A percentile compares a stretch with the other conserved stretches of the same genome.
Evolutionary conservation across 2,329 filamentous ascomycete genomes (phyloP).

Genomic region (Samsoniella hepiali): DNA sequence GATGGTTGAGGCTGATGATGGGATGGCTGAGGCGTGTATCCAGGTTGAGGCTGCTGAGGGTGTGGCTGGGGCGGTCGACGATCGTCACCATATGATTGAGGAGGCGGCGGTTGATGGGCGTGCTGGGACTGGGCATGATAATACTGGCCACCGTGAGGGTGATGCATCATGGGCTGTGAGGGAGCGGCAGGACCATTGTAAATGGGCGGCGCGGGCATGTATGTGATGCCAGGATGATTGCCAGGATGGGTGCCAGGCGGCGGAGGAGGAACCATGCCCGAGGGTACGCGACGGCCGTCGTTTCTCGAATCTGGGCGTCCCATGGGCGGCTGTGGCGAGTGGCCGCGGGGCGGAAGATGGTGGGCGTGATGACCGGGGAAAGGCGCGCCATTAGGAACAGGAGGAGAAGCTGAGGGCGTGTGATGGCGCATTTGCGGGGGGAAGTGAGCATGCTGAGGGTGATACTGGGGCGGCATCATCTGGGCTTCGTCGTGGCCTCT

Average conservation of each 20-base stretch:
- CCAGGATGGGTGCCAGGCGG: constrained; percentile 47
- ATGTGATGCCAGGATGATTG: constrained; percentile 63
- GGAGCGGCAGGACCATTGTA: constrained; percentile 63
- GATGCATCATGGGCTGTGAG: constrained; percentile 34
- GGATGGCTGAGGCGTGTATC: constrained; percentile 24
- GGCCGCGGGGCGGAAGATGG: constrained; percentile 55
- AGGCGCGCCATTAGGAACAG: constrained; percentile 72
- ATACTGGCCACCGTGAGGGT: constrained; percentile 40
- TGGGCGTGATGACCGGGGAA: constrained; percentile 54
- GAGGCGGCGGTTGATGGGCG: constrained; percentile 30
- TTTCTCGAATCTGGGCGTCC: constrained; percentile 68
- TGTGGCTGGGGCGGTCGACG: constrained; percentile 22
- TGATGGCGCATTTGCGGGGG: constrained; percentile 78
- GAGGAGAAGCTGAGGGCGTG: constrained; percentile 83
- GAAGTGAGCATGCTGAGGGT: constrained; percentile 63
- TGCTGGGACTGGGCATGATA: constrained; percentile 27
- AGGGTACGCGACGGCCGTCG: constrained; percentile 70
- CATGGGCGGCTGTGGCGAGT: constrained; percentile 76
- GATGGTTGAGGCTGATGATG: constrained; percentile 29
- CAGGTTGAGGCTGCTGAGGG: constrained; percentile 31
- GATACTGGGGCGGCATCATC: constrained; percentile 69
- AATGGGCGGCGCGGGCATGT: constrained; percentile 80
- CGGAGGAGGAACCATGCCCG: constrained; percentile 66
- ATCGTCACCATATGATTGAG: constrained; percentile 22
- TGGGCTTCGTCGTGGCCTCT: constrained; percentile 59